Percentiles rank a stretch among this genome's conserved stretches.
Conservation (phyloP, 805 yeast species). For the Cyberlindnera mrakii region DNA sequence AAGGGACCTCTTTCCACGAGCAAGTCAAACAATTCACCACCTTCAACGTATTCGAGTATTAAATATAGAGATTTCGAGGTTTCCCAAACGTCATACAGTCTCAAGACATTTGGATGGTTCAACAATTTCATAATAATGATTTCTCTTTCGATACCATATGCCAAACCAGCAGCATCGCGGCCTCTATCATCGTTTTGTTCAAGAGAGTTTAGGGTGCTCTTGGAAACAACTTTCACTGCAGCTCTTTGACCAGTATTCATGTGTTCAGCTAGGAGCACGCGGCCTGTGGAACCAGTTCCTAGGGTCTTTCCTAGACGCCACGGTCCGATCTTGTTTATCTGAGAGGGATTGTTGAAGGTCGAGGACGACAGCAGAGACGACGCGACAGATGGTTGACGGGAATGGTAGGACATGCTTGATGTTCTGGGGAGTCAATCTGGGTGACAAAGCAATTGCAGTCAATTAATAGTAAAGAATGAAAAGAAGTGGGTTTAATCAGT, state of each 20-base stretch:
- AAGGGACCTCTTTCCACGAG: conserved; percentile 64
- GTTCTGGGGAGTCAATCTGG: not conserved
- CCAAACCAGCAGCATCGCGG: conserved; percentile 56
- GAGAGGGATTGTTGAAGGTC: conserved; percentile 36
- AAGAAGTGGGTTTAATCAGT: no score
- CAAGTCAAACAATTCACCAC: conserved; percentile 80
- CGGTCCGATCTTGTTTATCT: conserved; percentile 56
- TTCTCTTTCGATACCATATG: conserved; percentile 95
- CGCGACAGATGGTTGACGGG: conserved; percentile 57
- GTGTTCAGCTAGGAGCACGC: conserved; percentile 72
- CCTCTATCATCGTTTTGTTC: conserved; percentile 27
- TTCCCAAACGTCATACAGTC: conserved; percentile 97
- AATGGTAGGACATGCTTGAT: conserved; percentile 26
- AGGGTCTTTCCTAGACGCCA: conserved; percentile 76
- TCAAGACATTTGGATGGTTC: conserved; percentile 90
- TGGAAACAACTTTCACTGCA: conserved; percentile 79
- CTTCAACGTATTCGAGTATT: conserved; percentile 78
- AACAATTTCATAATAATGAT: conserved; percentile 94
- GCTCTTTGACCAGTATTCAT: conserved; percentile 65
- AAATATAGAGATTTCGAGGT: conserved; percentile 81
- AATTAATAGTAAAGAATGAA: not conserved
- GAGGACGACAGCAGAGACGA: conserved; percentile 46
- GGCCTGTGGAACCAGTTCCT: conserved; percentile 80
- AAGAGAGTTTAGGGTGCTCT: conserved; percentile 40
- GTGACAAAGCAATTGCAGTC: not conserved